These are phyloP conservation scores for Plasmodium billcollinsi DNA, from an alignment of 169 alveolate species.

Conservation along the genomic window DNA sequence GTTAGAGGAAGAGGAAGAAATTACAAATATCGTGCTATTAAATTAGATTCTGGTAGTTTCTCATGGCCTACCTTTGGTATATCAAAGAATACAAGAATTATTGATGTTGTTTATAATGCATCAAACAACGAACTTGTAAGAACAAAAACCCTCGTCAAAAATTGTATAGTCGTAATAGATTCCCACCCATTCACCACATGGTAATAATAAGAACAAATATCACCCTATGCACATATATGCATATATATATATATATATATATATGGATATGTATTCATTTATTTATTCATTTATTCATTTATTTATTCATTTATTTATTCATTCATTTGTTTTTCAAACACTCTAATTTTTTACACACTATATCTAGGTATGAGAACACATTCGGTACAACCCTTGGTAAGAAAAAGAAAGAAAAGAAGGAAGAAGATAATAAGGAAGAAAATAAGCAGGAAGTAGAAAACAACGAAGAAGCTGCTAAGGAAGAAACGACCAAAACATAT, in stretches of 20 bases:
- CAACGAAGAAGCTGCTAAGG: slow-evolving; percentile 83
- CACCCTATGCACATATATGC: background rate
- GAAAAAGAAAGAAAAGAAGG: slow-evolving; percentile 71
- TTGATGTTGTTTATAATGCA: slow-evolving; percentile 99
- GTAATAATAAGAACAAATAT: slow-evolving; percentile 78
- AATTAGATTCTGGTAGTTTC: slow-evolving; percentile 98
- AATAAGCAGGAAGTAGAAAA: slow-evolving; percentile 79
- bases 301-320: background rate
- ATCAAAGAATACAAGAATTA: slow-evolving; percentile 94
- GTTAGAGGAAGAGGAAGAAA: slow-evolving; percentile 99
- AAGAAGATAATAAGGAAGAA: slow-evolving; percentile 78
- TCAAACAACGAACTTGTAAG: slow-evolving; percentile 99
- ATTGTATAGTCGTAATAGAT: slow-evolving; percentile 97
- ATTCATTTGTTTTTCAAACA: background rate
- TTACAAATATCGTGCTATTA: slow-evolving; percentile 96
- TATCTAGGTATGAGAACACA: slow-evolving; percentile 78
- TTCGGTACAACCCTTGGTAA: slow-evolving; percentile 76
- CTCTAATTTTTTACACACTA: background rate
- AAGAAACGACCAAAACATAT: slow-evolving; percentile 76
- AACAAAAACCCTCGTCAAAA: slow-evolving; percentile 98
- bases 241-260: background rate
- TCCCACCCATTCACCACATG: slow-evolving; percentile 99
- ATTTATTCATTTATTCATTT: background rate
- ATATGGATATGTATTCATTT: background rate
- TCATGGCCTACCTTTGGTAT: slow-evolving; percentile 96